Base-by-base conservation (phyloP, 1,284 basidiomycete genomes). In the Ceraceosorus bombacis region DNA sequence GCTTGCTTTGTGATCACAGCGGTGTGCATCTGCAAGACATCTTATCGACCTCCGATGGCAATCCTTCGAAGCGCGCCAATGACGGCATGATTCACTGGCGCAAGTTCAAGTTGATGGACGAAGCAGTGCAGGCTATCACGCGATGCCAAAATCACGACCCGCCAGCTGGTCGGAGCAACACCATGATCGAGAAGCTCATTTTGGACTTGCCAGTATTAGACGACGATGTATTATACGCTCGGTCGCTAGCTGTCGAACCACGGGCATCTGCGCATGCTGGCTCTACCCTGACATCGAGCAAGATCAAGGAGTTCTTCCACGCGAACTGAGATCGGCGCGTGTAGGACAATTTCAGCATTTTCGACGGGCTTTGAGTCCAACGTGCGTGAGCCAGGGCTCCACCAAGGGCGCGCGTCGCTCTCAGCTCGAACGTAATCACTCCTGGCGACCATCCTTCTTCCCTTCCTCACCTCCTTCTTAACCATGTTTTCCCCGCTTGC, bases 11-110 rank as follows among this genome's bases (percentile, higher is more conserved):
- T 27, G 27, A 27, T 27, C 43, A 15, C 43, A 46, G 43, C 5
- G 72, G 72, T 6, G 72, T 74, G 17, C 71, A 73, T 46, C 56
- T 71, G 40, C 72, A 74, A 49, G 72, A 74, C 58, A 70, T 74
- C 12, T 64, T 74, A 9, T 68, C 66, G n/a, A 70, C 69, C 43
- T 66, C 65, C 36, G 72, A 73, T 40, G 72, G 72, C 49, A 74
- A 74, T 39, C 70, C 70, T 1, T 64, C 60, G 5, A 70, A 68
- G 48, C 55, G 68, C 0, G 57, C 58, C 7, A 58, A 41, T 17
- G 72, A 74, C 41, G 72, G 67, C 6, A 60, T 63, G 63, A 60
- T 74, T 17, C 72, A 74, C 55, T 74, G 72, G 72, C 51, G 71
- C 17, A 74, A 73, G 55, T 74, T 74, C 48, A 61, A 58, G 9